Base-by-base conservation (phyloP, 208 protist genomes). In the Balamuthia mandrillaris region DNA sequence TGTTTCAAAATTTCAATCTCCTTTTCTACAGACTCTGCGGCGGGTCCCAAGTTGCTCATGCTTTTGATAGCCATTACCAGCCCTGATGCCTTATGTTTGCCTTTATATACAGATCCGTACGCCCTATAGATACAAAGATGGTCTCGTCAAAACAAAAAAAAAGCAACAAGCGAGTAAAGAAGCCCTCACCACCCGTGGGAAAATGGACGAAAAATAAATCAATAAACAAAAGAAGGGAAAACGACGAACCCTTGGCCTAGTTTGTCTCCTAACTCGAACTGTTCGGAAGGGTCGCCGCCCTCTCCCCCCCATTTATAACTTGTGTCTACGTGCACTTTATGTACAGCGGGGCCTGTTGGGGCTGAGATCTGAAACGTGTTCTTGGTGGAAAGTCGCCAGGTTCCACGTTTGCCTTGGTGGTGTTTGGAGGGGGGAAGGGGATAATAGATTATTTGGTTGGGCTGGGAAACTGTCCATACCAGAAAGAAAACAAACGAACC, bases 1-100 rank as follows among this genome's bases (percentile, higher is more conserved):
- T 74, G 65, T 42, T 74, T 74, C 65, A 74, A 24, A 24, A 74
- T 74, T 9, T 74, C 65, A 42, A 74, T 74, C 16, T 74, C 65
- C 65, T 74, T 74, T 49, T 74, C 41, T 16, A 74, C 51, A 6
- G 65, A 74, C 65, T 74, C 65, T 74, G 44, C 51, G 31, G 65
- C 44, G 0, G 65, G 65, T 52, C 65, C 65, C n/a, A 74, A 42
- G 16, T 74, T 74, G 65, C 41, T 35, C 10, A 35, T 52, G 14
- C 51, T 35, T 42, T 74, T 74, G 65, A 74, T 74, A 3, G 65
- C 65, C 41, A 74, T 21, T 2, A 74, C 33, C 21, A 42, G 41
- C 9, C 65, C 65, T 14, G 65, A 74, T 7, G 65, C 65, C 12
- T 52, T 74, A 31, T 74, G 65, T 1, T 35, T 74, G 44, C 65